Evolutionary conservation across 352 stramenopile species (phyloP), one percentile per base, ranked within the genome.

Genomic region (Stephanocyclus meneghinianus): DNA sequence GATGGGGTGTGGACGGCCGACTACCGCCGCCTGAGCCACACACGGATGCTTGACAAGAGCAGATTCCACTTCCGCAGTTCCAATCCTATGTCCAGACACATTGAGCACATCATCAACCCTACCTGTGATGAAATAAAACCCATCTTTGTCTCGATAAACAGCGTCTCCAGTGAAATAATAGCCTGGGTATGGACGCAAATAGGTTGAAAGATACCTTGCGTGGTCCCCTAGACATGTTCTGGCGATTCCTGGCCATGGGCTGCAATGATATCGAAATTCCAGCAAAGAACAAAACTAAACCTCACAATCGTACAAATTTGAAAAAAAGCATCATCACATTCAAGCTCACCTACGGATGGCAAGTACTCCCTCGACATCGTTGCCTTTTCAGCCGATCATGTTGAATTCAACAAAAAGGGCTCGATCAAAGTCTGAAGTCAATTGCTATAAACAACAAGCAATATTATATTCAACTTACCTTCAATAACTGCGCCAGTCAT

Each of bases 61-160:
- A 68, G 89, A 95, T 76, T 95, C 92, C 0, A 96, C 89, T 80
- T 95, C 93, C 7, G 91, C 93, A n/a, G 93, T 96, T 63, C 92
- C 91, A 81, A 96, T 95, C 18, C 90, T 82, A 77, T 95, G 90
- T 47, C 91, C 91, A 47, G 78, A 88, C 7, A 90, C 82, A 81
- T 97, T 98, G 0, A 99, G 75, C 3, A 99, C 96, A 77, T 99
- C 97, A 83, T 99, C 97, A 53, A 99, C 97, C 59, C 97, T 94
- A 1, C 97, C 97, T 42, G 96, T 99, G 83, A 99, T 99, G 80
- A 97, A 99, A 87, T 98, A 97, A 88, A 97, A 99, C 47, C 97
- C 97, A 76, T 99, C 96, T 30, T 74, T 65, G 71, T 94, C 89
- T 18, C 81, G 60, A 3, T 71, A 70, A 18, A 88, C 87, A 32